Evolutionary conservation across 441 rosid species (phyloP), one percentile per base, ranked within the genome.

Genomic region (Jatropha multifida): DNA sequence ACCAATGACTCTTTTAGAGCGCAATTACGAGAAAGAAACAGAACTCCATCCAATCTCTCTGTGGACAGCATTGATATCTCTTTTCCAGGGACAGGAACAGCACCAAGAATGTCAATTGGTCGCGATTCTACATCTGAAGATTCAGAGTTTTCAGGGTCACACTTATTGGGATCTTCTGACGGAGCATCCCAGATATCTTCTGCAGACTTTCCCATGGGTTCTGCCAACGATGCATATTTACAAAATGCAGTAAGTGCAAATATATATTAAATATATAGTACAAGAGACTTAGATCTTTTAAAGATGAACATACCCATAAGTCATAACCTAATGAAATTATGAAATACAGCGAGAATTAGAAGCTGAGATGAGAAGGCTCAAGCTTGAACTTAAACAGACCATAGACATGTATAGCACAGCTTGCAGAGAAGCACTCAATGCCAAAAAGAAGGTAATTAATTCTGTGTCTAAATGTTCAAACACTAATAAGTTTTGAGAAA

Each of bases 381-480:
- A 83, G 85, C 86, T 86, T 74, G 98, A 94, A 72, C 94, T 94
- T 64, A 90, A 77, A 84, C 97, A 92, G 82, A 94, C 97, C 71
- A 92, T 94, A 86, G 94, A 89, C 73, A 84, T 92, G 96, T 94
- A 92, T 65, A 87, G 92, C 82, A 80, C 86, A 69, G 97, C 96
- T 67, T 94, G 97, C 85, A 90, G 88, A 80, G 97, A 90, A 88
- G 97, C 97, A 77, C 85, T 94, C 23, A 73, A 81, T 11, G 93
- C 93, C 20, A 88, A 92, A 73, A 84, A 77, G 80, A 88, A 82
- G 88, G 98, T 92, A 83, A 74, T 60, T 62, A 52, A 41, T 14
- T 14, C 42, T 42, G 37, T 54, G 64, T 32, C 4, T 37, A 18
- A 12, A 56, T 63, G 60, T 48, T 56, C 58, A 52, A 52, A 52